phyloP scores from a whole-genome alignment of 352 stramenopile species.

The Vaucheria bursata region DNA sequence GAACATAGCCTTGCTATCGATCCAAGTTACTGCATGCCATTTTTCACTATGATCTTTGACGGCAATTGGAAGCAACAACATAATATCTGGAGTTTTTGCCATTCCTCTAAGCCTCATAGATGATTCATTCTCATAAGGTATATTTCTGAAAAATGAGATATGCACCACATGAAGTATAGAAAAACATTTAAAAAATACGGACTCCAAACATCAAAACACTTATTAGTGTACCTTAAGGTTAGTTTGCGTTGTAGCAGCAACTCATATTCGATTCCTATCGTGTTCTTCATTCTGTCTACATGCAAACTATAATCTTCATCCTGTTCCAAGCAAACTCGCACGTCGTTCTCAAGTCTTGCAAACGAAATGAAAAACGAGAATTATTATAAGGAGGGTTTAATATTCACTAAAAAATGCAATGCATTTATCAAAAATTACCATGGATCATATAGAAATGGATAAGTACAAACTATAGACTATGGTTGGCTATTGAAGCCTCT shows the following conservation, averaged over 20 bases:
- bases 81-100: slow-evolving; percentile 72
- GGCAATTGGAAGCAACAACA: slow-evolving; percentile 64
- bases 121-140: slow-evolving; percentile 72
- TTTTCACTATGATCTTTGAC: slow-evolving; percentile 56
- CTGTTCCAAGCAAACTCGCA: slow-evolving; percentile 59
- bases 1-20: slow-evolving; percentile 80
- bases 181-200: too few species aligned
- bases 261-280: slow-evolving; percentile 70
- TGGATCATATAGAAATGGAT: too few species aligned
- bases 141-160: slow-evolving; percentile 47
- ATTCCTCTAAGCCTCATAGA: slow-evolving; percentile 63
- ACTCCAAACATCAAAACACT: not conserved
- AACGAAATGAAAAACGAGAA: too few species aligned
- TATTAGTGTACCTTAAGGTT: slow-evolving; percentile 52
- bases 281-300: slow-evolving; percentile 63
- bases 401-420: too few species aligned
- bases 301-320: slow-evolving; percentile 66
- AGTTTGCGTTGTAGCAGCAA: slow-evolving; percentile 67
- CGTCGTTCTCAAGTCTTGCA: slow-evolving; percentile 46
- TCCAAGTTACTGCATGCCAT: slow-evolving; percentile 68
- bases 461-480: too few species aligned
- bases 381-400: too few species aligned
- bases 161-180: too few species aligned
- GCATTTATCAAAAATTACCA: too few species aligned
- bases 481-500: too few species aligned